Conservation (phyloP, 306 rosid genomes). For the Hippophae tibetana region DNA sequence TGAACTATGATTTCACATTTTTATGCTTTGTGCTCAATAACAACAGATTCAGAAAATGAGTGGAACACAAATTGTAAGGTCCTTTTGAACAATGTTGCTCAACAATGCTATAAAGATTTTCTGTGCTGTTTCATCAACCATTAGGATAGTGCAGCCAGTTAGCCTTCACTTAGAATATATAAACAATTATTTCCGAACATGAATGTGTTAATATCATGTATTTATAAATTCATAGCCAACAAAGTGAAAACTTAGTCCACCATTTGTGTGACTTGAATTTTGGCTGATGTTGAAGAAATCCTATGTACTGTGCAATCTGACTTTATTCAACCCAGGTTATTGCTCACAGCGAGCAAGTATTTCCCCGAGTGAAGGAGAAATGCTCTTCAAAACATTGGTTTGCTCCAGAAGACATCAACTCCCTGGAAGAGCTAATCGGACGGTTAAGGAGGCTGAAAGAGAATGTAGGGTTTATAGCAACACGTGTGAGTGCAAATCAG, state of each 20-base stretch:
- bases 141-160: not conserved
- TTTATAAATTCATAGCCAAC: no score
- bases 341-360: conserved; percentile 90
- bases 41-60: no score
- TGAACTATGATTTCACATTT: no score
- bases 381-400: conserved; percentile 81
- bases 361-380: conserved; percentile 82
- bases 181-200: no score
- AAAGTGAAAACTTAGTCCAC: no score
- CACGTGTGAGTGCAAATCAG: conserved; percentile 80
- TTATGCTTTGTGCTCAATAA: no score
- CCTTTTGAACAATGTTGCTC: no score
- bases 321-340: conserved; percentile 45
- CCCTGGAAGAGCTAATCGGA: conserved; percentile 81
- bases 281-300: conserved; percentile 12
- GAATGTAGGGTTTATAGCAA: conserved; percentile 84
- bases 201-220: no score
- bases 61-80: no score
- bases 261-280: not conserved
- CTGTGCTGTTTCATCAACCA: not conserved
- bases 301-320: conserved; percentile 16
- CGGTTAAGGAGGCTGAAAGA: conserved; percentile 79
- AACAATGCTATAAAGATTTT: no score
- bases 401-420: conserved; percentile 47
- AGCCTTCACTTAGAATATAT: no score